Base-by-base conservation (phyloP, 2,329 filamentous ascomycete species). In the Tolypocladium endophyticum region DNA sequence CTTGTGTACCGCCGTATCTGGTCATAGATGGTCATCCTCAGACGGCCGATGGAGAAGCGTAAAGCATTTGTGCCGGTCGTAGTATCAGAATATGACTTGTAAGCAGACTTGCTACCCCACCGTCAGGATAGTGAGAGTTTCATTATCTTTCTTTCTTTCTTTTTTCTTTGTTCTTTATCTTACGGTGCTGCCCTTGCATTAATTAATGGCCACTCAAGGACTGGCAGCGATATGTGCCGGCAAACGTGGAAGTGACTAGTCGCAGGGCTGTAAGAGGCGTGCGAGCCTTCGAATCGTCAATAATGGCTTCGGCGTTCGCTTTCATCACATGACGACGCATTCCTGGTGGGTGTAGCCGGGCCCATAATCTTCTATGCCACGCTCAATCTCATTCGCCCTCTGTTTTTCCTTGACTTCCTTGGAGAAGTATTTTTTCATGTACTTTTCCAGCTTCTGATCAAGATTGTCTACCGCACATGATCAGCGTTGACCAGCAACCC, bases 371-470 rank as follows among this genome's bases (percentile, higher is more conserved):
- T 92, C 89, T 58, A 86, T 80, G 5, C 87, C 86, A n/a, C 87
- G 83, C 69, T 90, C 88, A 23, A 83, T 79, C 69, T 94, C 89
- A 68, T 93, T 92, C 59, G 87, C 84, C 65, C 76, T 77, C 62
- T 87, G 79, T 68, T 89, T 89, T 66, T 85, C 81, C 63, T 83
- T 87, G 43, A 84, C 81, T 68, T 89, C 87, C 58, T 81, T 81
- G 1, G 88, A 86, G 64, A 96, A 95, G 72, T 90, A 92, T 61
- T 83, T 85, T 66, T 86, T 84, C 61, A 95, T 74, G 63, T 89
- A 93, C 33, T 79, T 82, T 57, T 86, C 83, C 28, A 91, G 77
- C 7, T 87, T 79, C 28, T 76, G 73, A 67, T 96, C 90, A 25
- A 94, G 80, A 62, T 89, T 87, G 57, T 85, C 87, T 85, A 55